These are phyloP conservation scores for Panus rudis DNA, from an alignment of 768 basidiomycete species.

Conservation along the genomic window DNA sequence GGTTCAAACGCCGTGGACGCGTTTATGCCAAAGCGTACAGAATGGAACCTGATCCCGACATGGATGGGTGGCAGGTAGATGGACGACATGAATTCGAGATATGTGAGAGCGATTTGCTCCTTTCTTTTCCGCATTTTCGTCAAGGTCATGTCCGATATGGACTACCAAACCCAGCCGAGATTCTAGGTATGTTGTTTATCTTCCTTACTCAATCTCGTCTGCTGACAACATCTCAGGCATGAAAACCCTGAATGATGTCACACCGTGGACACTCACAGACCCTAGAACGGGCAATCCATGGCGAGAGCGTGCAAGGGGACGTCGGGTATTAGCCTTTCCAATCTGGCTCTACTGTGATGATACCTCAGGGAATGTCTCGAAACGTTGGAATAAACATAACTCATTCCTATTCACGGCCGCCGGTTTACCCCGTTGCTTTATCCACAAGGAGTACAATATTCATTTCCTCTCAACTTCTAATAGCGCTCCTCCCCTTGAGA, in stretches of 20 bases:
- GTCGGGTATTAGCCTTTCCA: not conserved
- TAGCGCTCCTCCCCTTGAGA: conserved; percentile 33
- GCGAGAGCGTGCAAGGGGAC: not conserved
- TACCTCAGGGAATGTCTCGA: conserved; percentile 33
- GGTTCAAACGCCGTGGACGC: not conserved
- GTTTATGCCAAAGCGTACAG: not conserved
- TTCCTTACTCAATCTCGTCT: too few relatives aligned
- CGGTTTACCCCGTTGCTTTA: conserved; percentile 26
- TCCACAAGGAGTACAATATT: conserved; percentile 29
- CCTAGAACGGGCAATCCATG: not conserved
- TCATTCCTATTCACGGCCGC: conserved; percentile 30
- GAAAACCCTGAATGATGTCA: not conserved
- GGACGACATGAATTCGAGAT: not conserved
- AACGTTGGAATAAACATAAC: conserved; percentile 44
- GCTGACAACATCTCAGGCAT: too few relatives aligned
- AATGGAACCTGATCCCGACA: not conserved
- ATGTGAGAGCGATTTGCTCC: too few relatives aligned
- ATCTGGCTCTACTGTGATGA: not conserved
- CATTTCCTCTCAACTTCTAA: conserved; percentile 39
- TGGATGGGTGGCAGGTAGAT: not conserved
- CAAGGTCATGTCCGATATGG: not conserved
- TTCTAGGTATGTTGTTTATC: too few relatives aligned
- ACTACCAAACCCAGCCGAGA: not conserved
- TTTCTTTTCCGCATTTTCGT: too few relatives aligned
- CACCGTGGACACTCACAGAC: not conserved